These are phyloP conservation scores for Erysiphe pulchra DNA, from an alignment of 2,329 filamentous ascomycete species.

Conservation along the genomic window DNA sequence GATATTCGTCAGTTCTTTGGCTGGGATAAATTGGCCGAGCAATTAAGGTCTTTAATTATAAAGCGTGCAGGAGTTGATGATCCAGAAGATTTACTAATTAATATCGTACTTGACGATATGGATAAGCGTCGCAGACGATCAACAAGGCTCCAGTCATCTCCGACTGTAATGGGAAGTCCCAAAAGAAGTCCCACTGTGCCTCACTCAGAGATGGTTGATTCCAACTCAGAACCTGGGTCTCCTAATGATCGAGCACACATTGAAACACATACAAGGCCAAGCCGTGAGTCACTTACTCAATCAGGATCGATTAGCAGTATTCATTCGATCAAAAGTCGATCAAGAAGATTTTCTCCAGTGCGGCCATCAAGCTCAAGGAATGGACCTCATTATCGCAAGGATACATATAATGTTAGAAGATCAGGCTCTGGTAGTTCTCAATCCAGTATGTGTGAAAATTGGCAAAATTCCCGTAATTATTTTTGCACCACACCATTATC, in stretches of 20 bases:
- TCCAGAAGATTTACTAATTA: slow-evolving; percentile 65
- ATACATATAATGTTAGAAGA: slow-evolving; percentile 47
- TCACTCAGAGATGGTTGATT: slow-evolving; percentile 39
- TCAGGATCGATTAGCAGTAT: slow-evolving; percentile 12
- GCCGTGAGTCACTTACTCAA: slow-evolving; percentile 7
- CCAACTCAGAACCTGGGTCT: slow-evolving; percentile 32
- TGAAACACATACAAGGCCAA: slow-evolving; percentile 6
- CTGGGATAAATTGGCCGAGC: slow-evolving; percentile 84
- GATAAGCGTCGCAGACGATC: slow-evolving; percentile 74
- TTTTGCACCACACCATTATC: slow-evolving; percentile 50
- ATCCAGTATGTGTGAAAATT: slow-evolving; percentile 44
- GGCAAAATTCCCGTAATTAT: slow-evolving; percentile 40
- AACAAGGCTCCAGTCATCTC: slow-evolving; percentile 62
- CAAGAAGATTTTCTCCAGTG: slow-evolving; percentile 57
- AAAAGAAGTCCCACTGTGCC: slow-evolving; percentile 36
- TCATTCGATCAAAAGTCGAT: slow-evolving; percentile 18
- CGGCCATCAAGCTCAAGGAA: slow-evolving; percentile 54
- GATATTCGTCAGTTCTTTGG: slow-evolving; percentile 95
- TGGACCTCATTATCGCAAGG: slow-evolving; percentile 29
- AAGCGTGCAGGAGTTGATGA: slow-evolving; percentile 77
- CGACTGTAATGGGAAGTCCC: slow-evolving; percentile 32
- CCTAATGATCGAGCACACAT: slow-evolving; percentile 13
- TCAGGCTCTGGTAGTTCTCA: slow-evolving; percentile 86
- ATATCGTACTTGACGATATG: slow-evolving; percentile 90
- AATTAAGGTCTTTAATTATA: slow-evolving; percentile 67